phyloP scores from a whole-genome alignment of 805 yeast species.

The Spathaspora passalidarum region DNA sequence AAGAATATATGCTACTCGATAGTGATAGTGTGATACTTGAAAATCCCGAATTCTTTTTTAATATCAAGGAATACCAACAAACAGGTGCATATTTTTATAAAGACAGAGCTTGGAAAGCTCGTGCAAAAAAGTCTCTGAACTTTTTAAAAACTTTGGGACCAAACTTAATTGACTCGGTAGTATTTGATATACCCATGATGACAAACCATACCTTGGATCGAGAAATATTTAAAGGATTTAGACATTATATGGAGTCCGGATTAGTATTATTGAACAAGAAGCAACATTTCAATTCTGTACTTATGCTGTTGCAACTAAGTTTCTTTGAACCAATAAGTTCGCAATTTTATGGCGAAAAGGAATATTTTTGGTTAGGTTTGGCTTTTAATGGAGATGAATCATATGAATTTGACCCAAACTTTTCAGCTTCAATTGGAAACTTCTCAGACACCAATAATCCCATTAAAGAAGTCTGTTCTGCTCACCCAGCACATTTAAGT shows the following conservation, averaged over 20 bases:
- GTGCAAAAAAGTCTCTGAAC: constrained; percentile 16
- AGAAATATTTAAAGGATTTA: constrained; percentile 35
- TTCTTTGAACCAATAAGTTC: constrained; percentile 16
- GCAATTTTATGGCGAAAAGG: constrained; percentile 28
- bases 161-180: constrained; percentile 19
- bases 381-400: constrained; percentile 25
- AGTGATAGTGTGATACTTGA: constrained; percentile 46
- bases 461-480: constrained; percentile 32
- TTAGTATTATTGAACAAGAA: constrained; percentile 22
- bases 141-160: constrained; percentile 25
- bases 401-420: constrained; percentile 20
- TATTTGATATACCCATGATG: constrained; percentile 34
- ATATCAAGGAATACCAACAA: constrained; percentile 23
- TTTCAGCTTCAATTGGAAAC: constrained; percentile 27
- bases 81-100: constrained; percentile 35
- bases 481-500: constrained; percentile 43
- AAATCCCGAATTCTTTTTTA: constrained; percentile 25
- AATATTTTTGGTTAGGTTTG: constrained; percentile 28
- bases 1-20: constrained; percentile 52
- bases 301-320: constrained; percentile 26
- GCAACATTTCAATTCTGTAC: constrained; percentile 22
- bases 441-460: constrained; percentile 19
- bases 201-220: constrained; percentile 28
- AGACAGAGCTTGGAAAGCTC: constrained; percentile 25
- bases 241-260: constrained; percentile 36